phyloP scores from a whole-genome alignment of 202 grass and related monocot genomes.

The Sporobolus alterniflorus region DNA sequence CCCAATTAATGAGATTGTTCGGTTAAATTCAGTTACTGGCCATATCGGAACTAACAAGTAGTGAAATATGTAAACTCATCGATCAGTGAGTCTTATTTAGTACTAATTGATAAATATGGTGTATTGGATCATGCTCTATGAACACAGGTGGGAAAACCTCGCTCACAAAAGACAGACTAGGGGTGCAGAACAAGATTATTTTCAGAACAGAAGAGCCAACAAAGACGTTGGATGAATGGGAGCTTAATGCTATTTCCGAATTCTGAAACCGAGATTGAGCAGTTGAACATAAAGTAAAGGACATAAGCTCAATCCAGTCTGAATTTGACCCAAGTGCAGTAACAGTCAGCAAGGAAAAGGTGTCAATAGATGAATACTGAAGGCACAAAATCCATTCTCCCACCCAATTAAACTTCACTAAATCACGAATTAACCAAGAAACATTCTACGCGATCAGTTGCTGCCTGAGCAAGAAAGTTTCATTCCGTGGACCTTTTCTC shows the following conservation, averaged over 20 bases:
- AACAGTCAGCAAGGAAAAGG: not conserved
- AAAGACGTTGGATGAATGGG: not conserved
- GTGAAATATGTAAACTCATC: not conserved
- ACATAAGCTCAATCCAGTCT: not conserved
- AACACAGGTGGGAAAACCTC: not conserved
- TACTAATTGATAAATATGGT: not conserved
- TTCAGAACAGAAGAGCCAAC: not conserved
- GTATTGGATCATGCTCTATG: not conserved
- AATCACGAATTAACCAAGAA: not conserved
- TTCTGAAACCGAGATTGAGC: not conserved
- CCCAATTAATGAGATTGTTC: not conserved
- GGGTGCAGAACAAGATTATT: not conserved
- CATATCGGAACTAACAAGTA: not conserved
- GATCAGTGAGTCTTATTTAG: not conserved
- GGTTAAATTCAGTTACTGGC: not conserved
- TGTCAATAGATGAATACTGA: not conserved
- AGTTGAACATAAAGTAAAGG: not conserved
- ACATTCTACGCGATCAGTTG: not conserved
- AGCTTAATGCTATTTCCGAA: not conserved
- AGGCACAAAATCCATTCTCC: not conserved
- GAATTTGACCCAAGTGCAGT: conserved; percentile 17
- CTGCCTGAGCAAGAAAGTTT: not conserved
- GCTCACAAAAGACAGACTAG: not conserved
- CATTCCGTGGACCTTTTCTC: not conserved
- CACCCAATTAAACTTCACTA: not conserved